phyloP scores from a whole-genome alignment of 31 red algal species.

The Odonthalia washingtoniensis region DNA sequence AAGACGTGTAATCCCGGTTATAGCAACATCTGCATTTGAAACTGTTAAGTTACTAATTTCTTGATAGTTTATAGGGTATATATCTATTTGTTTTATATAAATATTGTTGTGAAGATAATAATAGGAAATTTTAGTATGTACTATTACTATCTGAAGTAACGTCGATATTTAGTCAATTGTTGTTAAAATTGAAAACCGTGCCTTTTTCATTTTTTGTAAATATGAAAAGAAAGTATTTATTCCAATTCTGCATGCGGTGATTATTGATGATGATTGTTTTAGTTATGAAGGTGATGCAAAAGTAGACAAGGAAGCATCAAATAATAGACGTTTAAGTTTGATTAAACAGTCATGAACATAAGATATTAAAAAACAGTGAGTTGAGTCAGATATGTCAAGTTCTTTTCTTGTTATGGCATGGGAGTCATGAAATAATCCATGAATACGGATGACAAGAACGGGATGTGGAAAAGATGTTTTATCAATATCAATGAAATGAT shows the following conservation, averaged over 20 bases:
- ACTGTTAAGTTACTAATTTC: conserved; percentile 45
- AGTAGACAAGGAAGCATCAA: conserved; percentile 56
- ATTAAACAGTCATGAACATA: conserved; percentile 39
- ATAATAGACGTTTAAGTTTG: conserved; percentile 49
- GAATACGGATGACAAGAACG: conserved; percentile 37
- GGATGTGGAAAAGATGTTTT: neutral
- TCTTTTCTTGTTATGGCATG: conserved; percentile 48
- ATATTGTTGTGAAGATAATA: neutral
- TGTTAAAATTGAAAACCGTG: conserved; percentile 32
- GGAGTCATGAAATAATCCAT: conserved; percentile 51
- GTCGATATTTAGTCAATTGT: no score
- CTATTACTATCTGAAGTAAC: no score
- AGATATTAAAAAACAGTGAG: conserved; percentile 59
- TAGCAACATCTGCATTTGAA: conserved; percentile 33
- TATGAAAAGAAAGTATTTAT: conserved; percentile 35
- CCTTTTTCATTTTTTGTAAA: neutral
- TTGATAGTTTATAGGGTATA: conserved; percentile 39
- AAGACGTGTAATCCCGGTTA: conserved; percentile 56
- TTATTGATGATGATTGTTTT: conserved; percentile 22
- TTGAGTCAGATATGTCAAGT: conserved; percentile 63
- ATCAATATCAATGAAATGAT: neutral
- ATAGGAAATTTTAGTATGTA: no score
- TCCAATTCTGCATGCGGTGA: conserved; percentile 45
- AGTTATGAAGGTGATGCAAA: neutral
- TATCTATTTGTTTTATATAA: conserved; percentile 8